These are phyloP conservation scores for Hygrophorus pudorinus DNA, from an alignment of 768 basidiomycete species.

Conservation along the genomic window DNA sequence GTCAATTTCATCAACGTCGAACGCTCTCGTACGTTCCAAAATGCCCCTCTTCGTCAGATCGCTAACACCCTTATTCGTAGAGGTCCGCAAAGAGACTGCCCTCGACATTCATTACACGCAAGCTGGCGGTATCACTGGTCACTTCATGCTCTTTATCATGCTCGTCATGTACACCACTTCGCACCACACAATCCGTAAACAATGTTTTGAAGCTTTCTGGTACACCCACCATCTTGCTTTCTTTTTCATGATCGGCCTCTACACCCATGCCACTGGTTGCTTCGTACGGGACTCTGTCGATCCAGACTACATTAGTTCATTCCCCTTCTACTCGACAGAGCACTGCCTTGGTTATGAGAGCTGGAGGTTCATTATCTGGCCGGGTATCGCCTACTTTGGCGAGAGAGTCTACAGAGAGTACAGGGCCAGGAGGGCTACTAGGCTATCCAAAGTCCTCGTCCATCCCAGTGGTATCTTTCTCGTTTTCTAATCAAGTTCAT, in stretches of 20 bases:
- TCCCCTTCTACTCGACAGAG: conserved; percentile 84
- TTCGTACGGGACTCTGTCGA: conserved; percentile 82
- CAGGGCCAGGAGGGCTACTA: conserved; percentile 67
- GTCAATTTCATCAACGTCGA: conserved; percentile 93
- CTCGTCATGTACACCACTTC: conserved; percentile 88
- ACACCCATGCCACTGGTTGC: conserved; percentile 86
- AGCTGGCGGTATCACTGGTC: conserved; percentile 87
- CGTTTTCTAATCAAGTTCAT: not conserved
- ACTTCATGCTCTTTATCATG: conserved; percentile 94
- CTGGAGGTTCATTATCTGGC: conserved; percentile 91
- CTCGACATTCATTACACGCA: conserved; percentile 83
- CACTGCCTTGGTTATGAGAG: conserved; percentile 88
- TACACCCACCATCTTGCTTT: conserved; percentile 93
- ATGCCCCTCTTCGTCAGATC: not conserved
- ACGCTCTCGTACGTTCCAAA: conserved; percentile 53
- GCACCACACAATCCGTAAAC: conserved; percentile 76
- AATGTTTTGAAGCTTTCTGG: conserved; percentile 96
- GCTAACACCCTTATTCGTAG: conserved; percentile 27
- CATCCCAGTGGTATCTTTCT: conserved; percentile 70
- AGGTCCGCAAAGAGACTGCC: conserved; percentile 72
- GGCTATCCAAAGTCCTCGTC: conserved; percentile 76
- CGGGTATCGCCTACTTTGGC: conserved; percentile 80
- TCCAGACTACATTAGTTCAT: conserved; percentile 57
- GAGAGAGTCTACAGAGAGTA: conserved; percentile 82
- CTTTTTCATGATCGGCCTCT: conserved; percentile 89